A percentile compares a stretch with the other conserved stretches of the same genome.
Evolutionary conservation across 2,329 filamentous ascomycete genomes (phyloP).

Genomic region (Claviceps digitariae): DNA sequence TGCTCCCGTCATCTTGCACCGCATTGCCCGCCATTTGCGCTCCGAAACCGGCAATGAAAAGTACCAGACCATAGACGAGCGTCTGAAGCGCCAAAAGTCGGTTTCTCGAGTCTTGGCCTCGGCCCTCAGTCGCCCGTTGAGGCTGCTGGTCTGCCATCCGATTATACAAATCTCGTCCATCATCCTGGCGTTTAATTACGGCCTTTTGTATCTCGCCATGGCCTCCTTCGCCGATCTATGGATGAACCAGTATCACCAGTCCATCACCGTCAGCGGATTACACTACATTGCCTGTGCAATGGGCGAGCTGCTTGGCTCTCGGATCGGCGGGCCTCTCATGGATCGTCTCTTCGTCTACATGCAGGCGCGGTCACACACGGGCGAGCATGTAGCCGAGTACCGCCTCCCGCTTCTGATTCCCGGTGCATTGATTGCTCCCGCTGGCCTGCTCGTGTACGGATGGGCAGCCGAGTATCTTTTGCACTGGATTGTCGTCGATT

Average conservation of each 20-base stretch:
- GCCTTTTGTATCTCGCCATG: slow-evolving; percentile 49
- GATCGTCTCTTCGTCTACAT: slow-evolving; percentile 21
- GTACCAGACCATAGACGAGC: slow-evolving; percentile 22
- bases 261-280: slow-evolving; percentile 43
- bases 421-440: slow-evolving; percentile 29
- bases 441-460: slow-evolving; percentile 28
- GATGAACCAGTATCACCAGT: slow-evolving; percentile 38
- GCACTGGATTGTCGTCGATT: slow-evolving; percentile 26
- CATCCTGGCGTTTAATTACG: slow-evolving; percentile 46
- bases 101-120: slow-evolving; percentile 12
- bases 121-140: slow-evolving; percentile 39
- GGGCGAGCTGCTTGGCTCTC: slow-evolving; percentile 45
- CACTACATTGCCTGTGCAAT: slow-evolving; percentile 51
- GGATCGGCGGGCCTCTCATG: slow-evolving; percentile 30
- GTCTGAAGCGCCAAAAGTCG: slow-evolving; percentile 16
- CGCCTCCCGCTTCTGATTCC: slow-evolving; percentile 14
- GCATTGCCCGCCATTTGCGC: background rate
- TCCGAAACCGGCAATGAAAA: slow-evolving; percentile 15
- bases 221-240: slow-evolving; percentile 48
- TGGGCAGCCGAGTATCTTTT: slow-evolving; percentile 26
- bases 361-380: background rate
- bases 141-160: slow-evolving; percentile 42
- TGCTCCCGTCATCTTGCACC: slow-evolving; percentile 19
- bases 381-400: slow-evolving; percentile 10
- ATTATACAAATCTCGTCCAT: slow-evolving; percentile 43